Evolutionary conservation across 2,329 filamentous ascomycete species (phyloP), one percentile per base, ranked within the genome.

Genomic region (Seiridium cupressi): DNA sequence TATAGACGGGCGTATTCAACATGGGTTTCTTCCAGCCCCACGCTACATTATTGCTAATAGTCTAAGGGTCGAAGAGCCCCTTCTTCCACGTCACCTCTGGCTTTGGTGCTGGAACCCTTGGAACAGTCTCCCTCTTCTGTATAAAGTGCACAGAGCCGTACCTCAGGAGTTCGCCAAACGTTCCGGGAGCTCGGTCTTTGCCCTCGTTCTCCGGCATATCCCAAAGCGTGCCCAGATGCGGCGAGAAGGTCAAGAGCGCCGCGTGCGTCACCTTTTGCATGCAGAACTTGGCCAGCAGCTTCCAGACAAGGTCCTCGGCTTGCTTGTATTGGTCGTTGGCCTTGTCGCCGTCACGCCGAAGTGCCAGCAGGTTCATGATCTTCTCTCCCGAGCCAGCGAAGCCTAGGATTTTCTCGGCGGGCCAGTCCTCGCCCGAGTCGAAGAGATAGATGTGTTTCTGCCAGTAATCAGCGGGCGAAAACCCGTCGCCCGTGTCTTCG

Each of bases 401-500:
- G 10, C 63, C 63, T 32, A 61, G 62, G 35, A 57, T 51, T 36
- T 61, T 64, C 55, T 71, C 69, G 4, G 59, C 47, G 1, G 36
- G 47, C 40, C 55, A 62, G 44, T 63, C 53, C 44, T 61, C 59
- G 4, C 40, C 18, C 6, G 49, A 32, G 46, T 34, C 32, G 31
- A 65, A 61, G 55, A 56, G 48, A 1, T 61, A 11, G 4, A 65
- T 38, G 32, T 65, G 60, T 5, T 63, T 55, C 18, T 18, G 3
- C 65, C 62, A 70, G 57, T 71, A 69, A 7, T 67, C 62, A 1
- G 51, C 60, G 6, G 63, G 55, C 5, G 65, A 63, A 57, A 71
- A 72, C 1, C 68, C 69, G 40, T 67, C 67, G 18, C 63, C 62
- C 0, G 60, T 44, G 26, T 69, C 65, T 18, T 71, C 62, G 2